Evolutionary conservation across 1,284 basidiomycete genomes (phyloP), one percentile per base, ranked within the genome.

Genomic region (Ganoderma resinaceum): DNA sequence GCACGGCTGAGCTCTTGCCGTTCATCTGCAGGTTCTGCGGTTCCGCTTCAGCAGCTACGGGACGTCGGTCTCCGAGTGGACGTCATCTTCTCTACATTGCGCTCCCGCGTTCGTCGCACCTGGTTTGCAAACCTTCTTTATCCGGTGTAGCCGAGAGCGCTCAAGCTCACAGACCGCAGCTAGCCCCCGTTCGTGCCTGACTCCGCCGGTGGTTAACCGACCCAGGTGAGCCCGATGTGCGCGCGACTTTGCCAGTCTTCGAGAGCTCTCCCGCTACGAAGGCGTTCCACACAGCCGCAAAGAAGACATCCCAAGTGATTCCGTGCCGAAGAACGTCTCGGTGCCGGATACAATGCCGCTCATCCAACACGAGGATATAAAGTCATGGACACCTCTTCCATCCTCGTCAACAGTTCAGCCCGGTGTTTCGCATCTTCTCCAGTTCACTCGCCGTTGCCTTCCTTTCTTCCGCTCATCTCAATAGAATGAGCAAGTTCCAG

Each of bases 191-290:
- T 0, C 31, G 61, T 57, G 18, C 66, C 55, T 61, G 26, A 29
- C 46, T 35, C 33, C n/a, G 52, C 67, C 46, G 46, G 46, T 52
- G 46, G 46, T 52, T 46, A 65, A 63, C 60, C 55, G 63, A 53
- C 26, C n/a, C 43, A 38, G 26, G 18, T 14, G 11, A 64, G 46
- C 57, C 68, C 68, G 68, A 70, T 60, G 42, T 12, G n/a, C 62
- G 68, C 65, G 71, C 60, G 66, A 72, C 42, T 63, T 64, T 57
- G 65, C 66, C 60, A 20, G 58, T 40, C 52, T 37, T 18, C 61
- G 64, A 65, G 33, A 65, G 23, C 43, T 11, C 14, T 5, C 11
- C 16, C 20, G n/a, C 59, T 53, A 52, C 46, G 52, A 49, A 14
- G 20, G 14, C 52, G 37, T 42, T 8, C 46, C 26, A 38, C 23